Percentiles rank a stretch among this genome's conserved stretches.
Evolutionary conservation across 2,329 filamentous ascomycete genomes (phyloP).

Genomic region (Paradendryphiella salina): DNA sequence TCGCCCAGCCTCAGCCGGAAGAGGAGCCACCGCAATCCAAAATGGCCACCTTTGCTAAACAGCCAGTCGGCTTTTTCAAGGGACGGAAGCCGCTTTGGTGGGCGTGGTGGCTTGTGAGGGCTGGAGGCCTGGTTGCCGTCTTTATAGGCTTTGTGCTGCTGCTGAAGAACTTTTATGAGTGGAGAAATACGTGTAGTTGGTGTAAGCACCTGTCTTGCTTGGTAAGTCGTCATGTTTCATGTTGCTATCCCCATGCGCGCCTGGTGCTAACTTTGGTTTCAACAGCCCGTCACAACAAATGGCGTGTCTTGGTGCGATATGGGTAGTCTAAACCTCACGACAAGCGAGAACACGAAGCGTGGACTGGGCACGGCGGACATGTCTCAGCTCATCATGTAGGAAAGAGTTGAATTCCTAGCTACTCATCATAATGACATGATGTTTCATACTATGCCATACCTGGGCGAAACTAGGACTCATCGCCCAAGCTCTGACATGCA

Average conservation of each 20-base stretch:
- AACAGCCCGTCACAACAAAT: conserved; percentile 29
- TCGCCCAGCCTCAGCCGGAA: conserved; percentile 19
- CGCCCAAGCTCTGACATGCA: neutral
- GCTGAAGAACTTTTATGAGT: conserved; percentile 87
- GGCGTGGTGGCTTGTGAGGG: conserved; percentile 92
- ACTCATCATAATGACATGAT: no score
- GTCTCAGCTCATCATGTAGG: neutral
- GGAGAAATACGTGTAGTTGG: conserved; percentile 77
- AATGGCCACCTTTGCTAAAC: conserved; percentile 52
- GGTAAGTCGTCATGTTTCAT: conserved; percentile 64
- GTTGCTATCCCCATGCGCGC: conserved; percentile 3
- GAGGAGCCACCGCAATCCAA: conserved; percentile 15
- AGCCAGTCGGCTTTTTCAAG: conserved; percentile 77
- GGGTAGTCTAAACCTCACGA: conserved; percentile 31
- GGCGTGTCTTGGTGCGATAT: conserved; percentile 46
- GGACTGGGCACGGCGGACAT: conserved; percentile 6
- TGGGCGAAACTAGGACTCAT: no score
- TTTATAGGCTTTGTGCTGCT: conserved; percentile 84
- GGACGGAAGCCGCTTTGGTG: conserved; percentile 93
- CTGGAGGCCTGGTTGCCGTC: conserved; percentile 74
- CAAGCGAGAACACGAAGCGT: conserved; percentile 13
- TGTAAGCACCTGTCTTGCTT: conserved; percentile 95
- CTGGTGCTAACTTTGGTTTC: neutral
- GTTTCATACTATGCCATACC: no score
- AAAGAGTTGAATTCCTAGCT: neutral